Evolutionary conservation across 129 eudicot species (phyloP).

Genomic region (Helianthus tuberosus): DNA sequence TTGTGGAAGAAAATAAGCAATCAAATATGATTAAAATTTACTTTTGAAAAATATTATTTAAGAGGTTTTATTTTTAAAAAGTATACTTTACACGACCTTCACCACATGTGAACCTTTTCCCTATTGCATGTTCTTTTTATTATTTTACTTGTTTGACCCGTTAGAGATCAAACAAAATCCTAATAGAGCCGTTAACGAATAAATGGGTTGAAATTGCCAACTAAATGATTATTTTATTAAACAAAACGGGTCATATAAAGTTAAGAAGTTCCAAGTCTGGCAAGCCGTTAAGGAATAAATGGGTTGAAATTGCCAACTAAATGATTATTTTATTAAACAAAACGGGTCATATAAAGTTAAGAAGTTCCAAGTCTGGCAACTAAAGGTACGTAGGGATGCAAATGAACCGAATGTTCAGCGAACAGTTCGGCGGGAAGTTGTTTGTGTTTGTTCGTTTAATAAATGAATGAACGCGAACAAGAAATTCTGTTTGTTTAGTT

Average conservation of each 20-base stretch:
- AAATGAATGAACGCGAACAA: too few relatives aligned
- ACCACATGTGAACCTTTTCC: background rate
- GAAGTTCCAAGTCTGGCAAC: background rate
- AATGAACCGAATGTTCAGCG: too few relatives aligned
- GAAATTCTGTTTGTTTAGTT: too few relatives aligned
- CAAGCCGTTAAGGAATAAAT: background rate
- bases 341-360: background rate
- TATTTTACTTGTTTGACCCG: background rate
- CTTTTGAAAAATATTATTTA: background rate
- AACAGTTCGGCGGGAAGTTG: too few relatives aligned
- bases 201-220: constrained; percentile 1
- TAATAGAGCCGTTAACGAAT: background rate
- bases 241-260: background rate
- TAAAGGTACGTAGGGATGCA: too few relatives aligned
- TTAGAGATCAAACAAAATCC: background rate
- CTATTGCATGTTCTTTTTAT: background rate
- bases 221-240: constrained; percentile 1
- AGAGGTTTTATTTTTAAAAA: background rate
- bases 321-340: constrained; percentile 8
- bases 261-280: background rate
- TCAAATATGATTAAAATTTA: background rate
- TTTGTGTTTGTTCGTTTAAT: too few relatives aligned
- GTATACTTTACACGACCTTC: background rate
- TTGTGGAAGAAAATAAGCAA: constrained; percentile 29
- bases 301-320: background rate